Conservation (phyloP, 1,284 basidiomycete genomes). For the Trametes hirsuta region DNA sequence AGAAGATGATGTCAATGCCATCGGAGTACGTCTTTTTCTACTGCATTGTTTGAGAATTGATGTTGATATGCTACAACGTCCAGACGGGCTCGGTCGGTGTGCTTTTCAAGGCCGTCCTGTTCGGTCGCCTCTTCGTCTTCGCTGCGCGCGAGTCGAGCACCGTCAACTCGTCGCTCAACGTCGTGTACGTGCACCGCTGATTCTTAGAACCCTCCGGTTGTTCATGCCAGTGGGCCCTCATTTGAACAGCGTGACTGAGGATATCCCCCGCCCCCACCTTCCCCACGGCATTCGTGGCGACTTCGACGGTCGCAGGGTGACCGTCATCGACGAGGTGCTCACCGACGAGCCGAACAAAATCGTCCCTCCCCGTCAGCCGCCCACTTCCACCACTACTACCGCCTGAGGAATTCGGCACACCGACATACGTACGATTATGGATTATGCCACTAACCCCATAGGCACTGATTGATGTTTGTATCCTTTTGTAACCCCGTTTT, state of each 20-base stretch:
- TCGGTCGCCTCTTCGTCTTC: conserved; percentile 27
- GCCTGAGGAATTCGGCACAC: not conserved
- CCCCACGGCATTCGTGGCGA: conserved; percentile 19
- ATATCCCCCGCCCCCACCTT: conserved; percentile 21
- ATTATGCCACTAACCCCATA: too few species aligned
- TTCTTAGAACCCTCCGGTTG: not conserved
- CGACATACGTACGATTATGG: too few species aligned
- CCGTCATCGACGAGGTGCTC: conserved; percentile 26
- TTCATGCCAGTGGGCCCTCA: not conserved
- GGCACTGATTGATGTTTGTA: too few species aligned
- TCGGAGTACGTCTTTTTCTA: conserved; percentile 18
- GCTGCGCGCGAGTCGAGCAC: conserved; percentile 27
- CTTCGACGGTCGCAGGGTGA: conserved; percentile 31
- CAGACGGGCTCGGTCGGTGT: conserved; percentile 33
- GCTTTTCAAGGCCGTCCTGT: conserved; percentile 31
- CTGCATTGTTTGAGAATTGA: not conserved
- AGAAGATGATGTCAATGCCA: conserved; percentile 12
- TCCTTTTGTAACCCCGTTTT: too few species aligned
- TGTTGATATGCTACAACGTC: not conserved
- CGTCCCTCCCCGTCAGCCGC: not conserved
- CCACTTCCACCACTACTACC: not conserved
- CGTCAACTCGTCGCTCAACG: conserved; percentile 33
- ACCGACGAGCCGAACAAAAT: conserved; percentile 13
- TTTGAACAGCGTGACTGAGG: conserved; percentile 25
- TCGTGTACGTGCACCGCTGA: conserved; percentile 27